Conservation (phyloP, 192 early-diverging fungal genomes). For the Gigaspora rosea region DNA sequence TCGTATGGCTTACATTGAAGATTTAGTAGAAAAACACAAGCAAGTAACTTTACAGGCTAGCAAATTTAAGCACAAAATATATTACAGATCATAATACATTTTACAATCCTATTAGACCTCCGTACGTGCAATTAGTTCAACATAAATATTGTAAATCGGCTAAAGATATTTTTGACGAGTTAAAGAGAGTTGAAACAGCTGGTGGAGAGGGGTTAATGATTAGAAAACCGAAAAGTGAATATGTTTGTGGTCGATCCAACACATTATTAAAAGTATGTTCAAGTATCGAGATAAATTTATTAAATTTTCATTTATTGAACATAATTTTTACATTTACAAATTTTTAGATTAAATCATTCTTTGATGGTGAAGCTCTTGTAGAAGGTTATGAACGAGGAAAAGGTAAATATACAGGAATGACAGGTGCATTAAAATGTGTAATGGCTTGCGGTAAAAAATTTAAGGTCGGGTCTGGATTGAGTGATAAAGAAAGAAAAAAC, state of each 20-base stretch:
- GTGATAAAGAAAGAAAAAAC: conserved; percentile 54
- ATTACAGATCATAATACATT: not conserved
- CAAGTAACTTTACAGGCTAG: not conserved
- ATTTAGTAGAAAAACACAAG: not conserved
- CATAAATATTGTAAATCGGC: conserved; percentile 46
- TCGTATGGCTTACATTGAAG: not conserved
- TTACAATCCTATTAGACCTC: conserved; percentile 32
- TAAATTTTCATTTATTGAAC: conserved; percentile 43
- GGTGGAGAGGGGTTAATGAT: conserved; percentile 79
- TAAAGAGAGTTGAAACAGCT: conserved; percentile 54
- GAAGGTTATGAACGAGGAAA: conserved; percentile 56
- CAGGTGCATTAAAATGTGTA: conserved; percentile 58
- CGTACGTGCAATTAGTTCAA: conserved; percentile 49
- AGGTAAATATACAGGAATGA: conserved; percentile 57
- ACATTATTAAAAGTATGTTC: not conserved
- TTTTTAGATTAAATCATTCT: conserved; percentile 72
- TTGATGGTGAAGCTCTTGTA: conserved; percentile 73
- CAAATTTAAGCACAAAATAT: not conserved
- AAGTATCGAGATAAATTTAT: not conserved
- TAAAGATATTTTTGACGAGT: conserved; percentile 48
- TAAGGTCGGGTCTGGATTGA: conserved; percentile 69
- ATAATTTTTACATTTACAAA: conserved; percentile 42
- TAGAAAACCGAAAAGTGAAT: conserved; percentile 33
- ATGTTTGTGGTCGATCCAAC: not conserved
- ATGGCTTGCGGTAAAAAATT: conserved; percentile 67